Evolutionary conservation across 208 protist genomes (phyloP).

Genomic region (Trypanosoma vivax): DNA sequence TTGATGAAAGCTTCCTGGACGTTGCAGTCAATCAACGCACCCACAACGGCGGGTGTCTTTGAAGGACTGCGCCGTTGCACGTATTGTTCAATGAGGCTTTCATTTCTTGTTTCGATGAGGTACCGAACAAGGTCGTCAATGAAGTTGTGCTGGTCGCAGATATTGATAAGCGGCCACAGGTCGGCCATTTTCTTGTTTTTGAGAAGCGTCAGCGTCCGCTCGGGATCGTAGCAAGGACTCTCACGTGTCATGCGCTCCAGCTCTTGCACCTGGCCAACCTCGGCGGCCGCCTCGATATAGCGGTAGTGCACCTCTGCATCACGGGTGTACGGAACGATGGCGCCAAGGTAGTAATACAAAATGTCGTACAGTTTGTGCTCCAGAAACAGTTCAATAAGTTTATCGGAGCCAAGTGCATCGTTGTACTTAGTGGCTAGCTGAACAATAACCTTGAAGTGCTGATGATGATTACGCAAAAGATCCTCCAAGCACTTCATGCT

Average conservation of each 20-base stretch:
- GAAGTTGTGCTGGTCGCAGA: conserved; percentile 99
- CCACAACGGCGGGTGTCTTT: conserved; percentile 97
- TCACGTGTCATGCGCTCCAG: conserved; percentile 99
- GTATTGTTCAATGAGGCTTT: conserved; percentile 97
- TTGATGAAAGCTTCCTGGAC: conserved; percentile 96
- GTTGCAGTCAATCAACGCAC: conserved; percentile 97
- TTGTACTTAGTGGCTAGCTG: conserved; percentile 98
- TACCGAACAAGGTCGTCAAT: conserved; percentile 98
- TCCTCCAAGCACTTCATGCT: conserved; percentile 96
- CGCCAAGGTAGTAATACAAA: conserved; percentile 96
- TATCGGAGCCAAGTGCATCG: conserved; percentile 90
- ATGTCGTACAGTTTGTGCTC: conserved; percentile 95
- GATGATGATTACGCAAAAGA: conserved; percentile 92
- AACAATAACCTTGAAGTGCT: conserved; percentile 98
- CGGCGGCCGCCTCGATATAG: conserved; percentile 99
- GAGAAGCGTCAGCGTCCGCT: conserved; percentile 98
- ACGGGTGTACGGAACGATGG: conserved; percentile 93
- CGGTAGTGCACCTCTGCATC: conserved; percentile 99
- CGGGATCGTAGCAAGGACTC: conserved; percentile 96
- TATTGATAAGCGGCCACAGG: conserved; percentile 99
- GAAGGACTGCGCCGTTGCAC: conserved; percentile 93
- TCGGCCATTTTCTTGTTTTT: conserved; percentile 98
- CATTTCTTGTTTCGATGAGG: conserved; percentile 94
- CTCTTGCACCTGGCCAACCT: conserved; percentile 97
- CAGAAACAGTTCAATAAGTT: conserved; percentile 97